These are phyloP conservation scores for Nemania sp. DNA, from an alignment of 2,329 filamentous ascomycete genomes.

Conservation along the genomic window DNA sequence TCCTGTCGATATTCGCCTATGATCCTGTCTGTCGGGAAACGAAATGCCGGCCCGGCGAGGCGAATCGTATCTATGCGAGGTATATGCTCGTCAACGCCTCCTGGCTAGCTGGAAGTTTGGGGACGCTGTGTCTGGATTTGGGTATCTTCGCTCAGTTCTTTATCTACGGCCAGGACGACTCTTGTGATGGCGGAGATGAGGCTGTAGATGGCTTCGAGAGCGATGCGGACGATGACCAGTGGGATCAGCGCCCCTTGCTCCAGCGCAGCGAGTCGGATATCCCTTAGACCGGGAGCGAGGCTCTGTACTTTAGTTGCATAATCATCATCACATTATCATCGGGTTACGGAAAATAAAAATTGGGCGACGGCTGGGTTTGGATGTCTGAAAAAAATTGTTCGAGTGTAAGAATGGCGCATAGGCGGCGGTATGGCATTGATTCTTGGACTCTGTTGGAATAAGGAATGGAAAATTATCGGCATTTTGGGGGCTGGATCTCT, in stretches of 20 bases:
- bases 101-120: conserved; percentile 87
- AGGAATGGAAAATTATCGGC: not conserved
- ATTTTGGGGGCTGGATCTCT: too few species aligned
- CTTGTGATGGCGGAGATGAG: conserved; percentile 31
- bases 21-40: conserved; percentile 67
- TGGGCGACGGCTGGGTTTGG: conserved; percentile 3
- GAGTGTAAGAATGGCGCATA: not conserved
- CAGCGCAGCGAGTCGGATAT: conserved; percentile 34
- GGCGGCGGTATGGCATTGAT: not conserved
- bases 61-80: conserved; percentile 66
- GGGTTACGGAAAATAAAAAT: conserved; percentile 9
- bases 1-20: conserved; percentile 88
- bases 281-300: not conserved
- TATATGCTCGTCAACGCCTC: conserved; percentile 90
- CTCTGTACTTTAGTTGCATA: conserved; percentile 3
- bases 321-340: conserved; percentile 12
- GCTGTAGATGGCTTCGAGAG: conserved; percentile 37
- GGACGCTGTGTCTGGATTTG: conserved; percentile 82
- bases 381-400: conserved; percentile 3
- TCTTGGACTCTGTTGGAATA: not conserved
- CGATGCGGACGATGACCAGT: conserved; percentile 23
- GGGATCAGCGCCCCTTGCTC: conserved; percentile 39
- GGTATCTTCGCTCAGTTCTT: conserved; percentile 92
- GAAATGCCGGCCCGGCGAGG: conserved; percentile 68
- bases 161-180: conserved; percentile 65